phyloP scores from a whole-genome alignment of 768 basidiomycete species.

The Sutorius australiensis region DNA sequence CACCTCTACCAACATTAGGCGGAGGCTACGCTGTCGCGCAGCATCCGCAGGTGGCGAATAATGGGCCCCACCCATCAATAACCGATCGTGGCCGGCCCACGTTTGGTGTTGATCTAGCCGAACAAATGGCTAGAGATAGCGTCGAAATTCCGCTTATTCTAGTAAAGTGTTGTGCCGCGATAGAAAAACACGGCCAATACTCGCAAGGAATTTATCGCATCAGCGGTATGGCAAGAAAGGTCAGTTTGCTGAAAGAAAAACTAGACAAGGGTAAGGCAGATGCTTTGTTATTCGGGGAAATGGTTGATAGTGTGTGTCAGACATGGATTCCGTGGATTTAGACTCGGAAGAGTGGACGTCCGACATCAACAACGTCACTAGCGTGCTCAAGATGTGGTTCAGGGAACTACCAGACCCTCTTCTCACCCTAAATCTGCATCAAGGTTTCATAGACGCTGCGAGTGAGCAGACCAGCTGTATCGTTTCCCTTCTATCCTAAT shows the following conservation, averaged over 20 bases:
- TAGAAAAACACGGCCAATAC: conserved; percentile 83
- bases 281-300: not conserved
- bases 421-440: conserved; percentile 77
- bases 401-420: conserved; percentile 94
- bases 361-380: conserved; percentile 96
- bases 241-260: conserved; percentile 73
- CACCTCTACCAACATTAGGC: conserved; percentile 51
- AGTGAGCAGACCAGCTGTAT: conserved; percentile 50
- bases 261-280: conserved; percentile 72
- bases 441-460: conserved; percentile 93
- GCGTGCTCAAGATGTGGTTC: conserved; percentile 93
- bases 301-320: conserved; percentile 38
- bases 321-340: conserved; percentile 84
- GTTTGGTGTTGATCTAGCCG: conserved; percentile 88
- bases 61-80: conserved; percentile 31
- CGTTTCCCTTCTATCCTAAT: not conserved
- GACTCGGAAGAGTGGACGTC: conserved; percentile 85
- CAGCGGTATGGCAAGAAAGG: conserved; percentile 86
- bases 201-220: conserved; percentile 92
- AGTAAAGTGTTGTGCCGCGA: conserved; percentile 84
- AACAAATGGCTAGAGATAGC: conserved; percentile 89
- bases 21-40: conserved; percentile 27
- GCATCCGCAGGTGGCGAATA: conserved; percentile 23
- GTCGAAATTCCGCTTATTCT: conserved; percentile 87
- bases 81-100: conserved; percentile 72